Base-by-base conservation (phyloP, 225 moss, liverwort and hornwort species). In the Marchantia polymorpha region DNA sequence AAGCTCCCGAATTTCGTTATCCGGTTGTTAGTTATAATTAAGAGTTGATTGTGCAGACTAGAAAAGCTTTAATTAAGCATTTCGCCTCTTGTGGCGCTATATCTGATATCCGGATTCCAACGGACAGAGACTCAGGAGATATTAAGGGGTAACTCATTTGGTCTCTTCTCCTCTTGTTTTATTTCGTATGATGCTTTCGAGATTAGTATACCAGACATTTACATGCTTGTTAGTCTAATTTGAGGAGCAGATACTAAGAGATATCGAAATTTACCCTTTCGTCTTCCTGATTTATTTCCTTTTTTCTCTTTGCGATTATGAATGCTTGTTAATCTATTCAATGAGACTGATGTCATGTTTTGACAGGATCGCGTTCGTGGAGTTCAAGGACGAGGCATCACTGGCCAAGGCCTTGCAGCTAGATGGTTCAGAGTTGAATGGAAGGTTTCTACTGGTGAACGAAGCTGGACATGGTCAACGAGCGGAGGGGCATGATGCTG, bases 361-460 rank as follows among this genome's bases (percentile, higher is more conserved):
- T 48, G 7, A 12, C 78, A 79, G 78, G 53, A 79, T 79, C 56
- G 78, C 78, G 12, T 79, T 79, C 47, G 29, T 79, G 55, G 91
- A 91, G 67, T 93, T 93, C 17, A 83, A 73, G 31, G 89, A 78
- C 75, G 87, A 81, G 69, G 86, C 87, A 0, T 88, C 88, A 8
- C 74, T 71, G 10, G 8, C 0, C 0, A 91, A 93, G 72, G 91
- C 93, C 0, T 80, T 81, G 5, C 87, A 89, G 76, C 69, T 89
- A 1, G 89, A 93, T 74, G 91, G 93, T 17, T 87, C 91, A 0
- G 91, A 93, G 83, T 82, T 90, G 8, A 81, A 83, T 46, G 93
- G 93, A 20, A 91, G 87, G 26, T 83, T 64, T 46, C 71, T 93
- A 2, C 82, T 84, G 5, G 90, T 93, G 1, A 91, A 90, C 51